Base-by-base conservation (phyloP, 805 yeast genomes). In the Jamesozyma spencerorum region DNA sequence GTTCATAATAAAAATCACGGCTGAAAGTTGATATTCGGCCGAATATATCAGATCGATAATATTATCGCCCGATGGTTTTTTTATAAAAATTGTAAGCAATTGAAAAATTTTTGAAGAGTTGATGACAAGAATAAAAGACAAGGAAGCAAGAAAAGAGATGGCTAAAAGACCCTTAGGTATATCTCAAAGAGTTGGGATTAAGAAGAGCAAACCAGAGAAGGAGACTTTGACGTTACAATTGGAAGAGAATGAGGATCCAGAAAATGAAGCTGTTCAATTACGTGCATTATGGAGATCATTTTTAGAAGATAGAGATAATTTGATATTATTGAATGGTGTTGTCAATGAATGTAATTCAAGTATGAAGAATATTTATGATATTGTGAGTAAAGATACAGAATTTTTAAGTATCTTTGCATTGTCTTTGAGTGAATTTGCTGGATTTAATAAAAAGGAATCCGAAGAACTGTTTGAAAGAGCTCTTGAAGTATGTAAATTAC, bases 311-410 rank as follows among this genome's bases (percentile, higher is more conserved):
- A 73, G 74, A 42, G 81, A 79, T 18, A 75, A 73, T 47, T 84
- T 80, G 54, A 62, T 78, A 45, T 71, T 83, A 28, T 57, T 83
- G 43, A 83, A 87, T 53, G 97, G 96, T 18, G 71, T 88, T 4
- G 73, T 90, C n/a, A 95, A 88, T 52, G 97, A 90, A 57, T 83
- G 95, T 64, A 96, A 90, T 54, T 65, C 94, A 37, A 58, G 86
- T 27, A 67, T 87, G 47, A 37, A 34, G 11, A 18, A n/a, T 17
- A 29, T 27, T 14, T 4, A 31, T 3, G 34, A 38, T 3, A 15
- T 8, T n/a, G 30, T 22, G 8, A 19, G 17, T 14, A 34, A 31
- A 20, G 69, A 72, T 20, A 75, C 73, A 28, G 68, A 66, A 34
- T 84, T 87, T 57, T 81, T 84, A 54, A 66, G 81, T 4, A 74